Evolutionary conservation across 2,329 filamentous ascomycete genomes (phyloP).

Genomic region (Colletotrichum orbiculare): DNA sequence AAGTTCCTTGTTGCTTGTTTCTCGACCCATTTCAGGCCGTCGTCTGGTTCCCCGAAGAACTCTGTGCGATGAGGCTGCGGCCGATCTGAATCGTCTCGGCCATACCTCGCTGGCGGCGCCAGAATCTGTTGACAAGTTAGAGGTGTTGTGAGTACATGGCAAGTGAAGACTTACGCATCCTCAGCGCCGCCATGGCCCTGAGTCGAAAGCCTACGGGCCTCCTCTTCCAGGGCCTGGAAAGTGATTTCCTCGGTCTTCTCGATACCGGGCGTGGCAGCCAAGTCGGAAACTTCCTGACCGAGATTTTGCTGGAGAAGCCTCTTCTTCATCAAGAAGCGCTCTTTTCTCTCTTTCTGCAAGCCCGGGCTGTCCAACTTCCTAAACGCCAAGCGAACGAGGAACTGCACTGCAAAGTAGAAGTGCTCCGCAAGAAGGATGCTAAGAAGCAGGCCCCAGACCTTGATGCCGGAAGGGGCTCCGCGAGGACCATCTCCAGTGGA

Average conservation of each 20-base stretch:
- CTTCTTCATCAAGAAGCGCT: slow-evolving; percentile 84
- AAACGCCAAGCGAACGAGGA: slow-evolving; percentile 78
- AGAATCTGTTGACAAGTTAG: slow-evolving; percentile 59
- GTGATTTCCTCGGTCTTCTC: slow-evolving; percentile 72
- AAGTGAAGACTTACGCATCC: slow-evolving; percentile 56
- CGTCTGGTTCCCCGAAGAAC: slow-evolving; percentile 28
- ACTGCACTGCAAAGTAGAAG: slow-evolving; percentile 82
- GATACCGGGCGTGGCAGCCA: slow-evolving; percentile 58
- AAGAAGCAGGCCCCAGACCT: slow-evolving; percentile 82
- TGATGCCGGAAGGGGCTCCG: slow-evolving; percentile 76
- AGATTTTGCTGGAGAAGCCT: slow-evolving; percentile 80
- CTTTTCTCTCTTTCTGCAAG: slow-evolving; percentile 83
- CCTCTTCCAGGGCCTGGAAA: slow-evolving; percentile 72
- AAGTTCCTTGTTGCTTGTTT: neutral
- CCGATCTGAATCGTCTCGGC: slow-evolving; percentile 68
- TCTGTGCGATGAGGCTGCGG: slow-evolving; percentile 59
- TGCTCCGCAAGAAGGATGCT: slow-evolving; percentile 90
- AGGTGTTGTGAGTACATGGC: neutral
- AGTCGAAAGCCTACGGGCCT: slow-evolving; percentile 63
- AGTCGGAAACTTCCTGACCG: slow-evolving; percentile 64
- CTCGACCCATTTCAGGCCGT: slow-evolving; percentile 9
- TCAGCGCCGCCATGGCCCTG: slow-evolving; percentile 62
- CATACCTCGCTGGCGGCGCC: slow-evolving; percentile 69
- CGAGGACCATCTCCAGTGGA: slow-evolving; percentile 77
- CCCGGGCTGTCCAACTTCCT: slow-evolving; percentile 87